These are phyloP conservation scores for Hypsizygus ulmarius DNA, from an alignment of 1,284 basidiomycete species.

Conservation along the genomic window DNA sequence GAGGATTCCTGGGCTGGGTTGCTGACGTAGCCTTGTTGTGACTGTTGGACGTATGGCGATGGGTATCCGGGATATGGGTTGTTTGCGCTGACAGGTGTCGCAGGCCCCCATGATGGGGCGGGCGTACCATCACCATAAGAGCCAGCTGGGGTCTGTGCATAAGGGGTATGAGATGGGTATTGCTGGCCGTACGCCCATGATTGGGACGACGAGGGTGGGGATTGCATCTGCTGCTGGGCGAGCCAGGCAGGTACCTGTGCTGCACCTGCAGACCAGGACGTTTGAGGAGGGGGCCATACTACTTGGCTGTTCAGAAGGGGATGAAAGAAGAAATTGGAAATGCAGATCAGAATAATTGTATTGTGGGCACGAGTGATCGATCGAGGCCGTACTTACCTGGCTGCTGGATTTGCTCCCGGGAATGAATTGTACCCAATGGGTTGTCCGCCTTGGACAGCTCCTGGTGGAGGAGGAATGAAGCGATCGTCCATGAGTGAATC, in stretches of 20 bases:
- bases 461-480: conserved; percentile 14
- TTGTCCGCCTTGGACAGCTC: conserved; percentile 8
- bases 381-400: conserved; percentile 8
- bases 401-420: conserved; percentile 8
- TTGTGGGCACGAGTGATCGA: conserved; percentile 2
- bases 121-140: conserved; percentile 12
- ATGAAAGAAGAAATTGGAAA: conserved; percentile 3
- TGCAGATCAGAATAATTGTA: background rate
- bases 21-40: background rate
- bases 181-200: conserved; percentile 5
- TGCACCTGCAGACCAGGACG: background rate
- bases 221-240: background rate
- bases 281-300: background rate
- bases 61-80: background rate
- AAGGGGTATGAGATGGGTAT: conserved; percentile 6
- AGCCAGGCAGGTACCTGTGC: conserved; percentile 3
- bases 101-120: conserved; percentile 7
- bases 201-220: conserved; percentile 5
- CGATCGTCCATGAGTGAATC: background rate
- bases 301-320: background rate
- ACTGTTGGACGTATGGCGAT: conserved; percentile 4
- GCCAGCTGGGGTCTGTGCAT: conserved; percentile 1
- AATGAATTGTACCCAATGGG: conserved; percentile 11
- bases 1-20: background rate
- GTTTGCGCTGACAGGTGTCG: conserved; percentile 12